phyloP scores from a whole-genome alignment of 2,329 filamentous ascomycete genomes.

The Diaporthe amygdali region DNA sequence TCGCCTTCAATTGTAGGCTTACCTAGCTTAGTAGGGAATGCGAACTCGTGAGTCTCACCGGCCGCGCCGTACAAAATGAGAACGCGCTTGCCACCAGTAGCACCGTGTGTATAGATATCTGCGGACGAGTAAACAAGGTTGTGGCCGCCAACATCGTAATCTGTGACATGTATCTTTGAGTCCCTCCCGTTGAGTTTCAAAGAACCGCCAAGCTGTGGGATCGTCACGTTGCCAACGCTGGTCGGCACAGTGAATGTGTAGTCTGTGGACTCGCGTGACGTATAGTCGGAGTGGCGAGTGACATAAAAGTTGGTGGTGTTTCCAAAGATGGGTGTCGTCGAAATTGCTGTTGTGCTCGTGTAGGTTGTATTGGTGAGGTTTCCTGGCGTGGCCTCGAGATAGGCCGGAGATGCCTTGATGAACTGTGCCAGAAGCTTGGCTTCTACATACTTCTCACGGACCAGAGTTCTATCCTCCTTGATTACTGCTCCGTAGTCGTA shows the following conservation, averaged over 20 bases:
- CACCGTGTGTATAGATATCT: constrained; percentile 74
- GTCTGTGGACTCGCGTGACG: constrained; percentile 57
- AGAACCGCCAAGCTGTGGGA: constrained; percentile 63
- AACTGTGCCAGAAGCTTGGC: constrained; percentile 80
- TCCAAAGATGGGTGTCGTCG: constrained; percentile 66
- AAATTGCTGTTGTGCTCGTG: constrained; percentile 59
- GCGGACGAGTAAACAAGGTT: constrained; percentile 71
- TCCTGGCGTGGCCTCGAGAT: constrained; percentile 64
- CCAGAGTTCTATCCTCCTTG: constrained; percentile 70
- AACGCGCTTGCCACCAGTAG: constrained; percentile 62
- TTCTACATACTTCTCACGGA: constrained; percentile 80
- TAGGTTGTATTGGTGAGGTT: constrained; percentile 52
- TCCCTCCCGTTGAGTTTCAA: constrained; percentile 67
- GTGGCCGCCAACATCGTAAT: constrained; percentile 67
- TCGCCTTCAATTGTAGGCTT: constrained; percentile 28
- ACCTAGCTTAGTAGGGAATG: constrained; percentile 39
- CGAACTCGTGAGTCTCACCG: constrained; percentile 68
- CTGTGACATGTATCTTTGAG: constrained; percentile 70
- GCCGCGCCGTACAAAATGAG: constrained; percentile 69
- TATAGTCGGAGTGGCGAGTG: constrained; percentile 69
- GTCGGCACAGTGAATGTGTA: constrained; percentile 71
- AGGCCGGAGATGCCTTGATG: constrained; percentile 73
- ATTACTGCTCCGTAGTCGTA: constrained; percentile 66
- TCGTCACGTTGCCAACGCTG: constrained; percentile 57
- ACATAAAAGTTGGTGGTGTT: constrained; percentile 67